A percentile compares a stretch with the other conserved stretches of the same genome.
Conservation (phyloP, 805 yeast genomes). For the Yarrowia sp. region DNA sequence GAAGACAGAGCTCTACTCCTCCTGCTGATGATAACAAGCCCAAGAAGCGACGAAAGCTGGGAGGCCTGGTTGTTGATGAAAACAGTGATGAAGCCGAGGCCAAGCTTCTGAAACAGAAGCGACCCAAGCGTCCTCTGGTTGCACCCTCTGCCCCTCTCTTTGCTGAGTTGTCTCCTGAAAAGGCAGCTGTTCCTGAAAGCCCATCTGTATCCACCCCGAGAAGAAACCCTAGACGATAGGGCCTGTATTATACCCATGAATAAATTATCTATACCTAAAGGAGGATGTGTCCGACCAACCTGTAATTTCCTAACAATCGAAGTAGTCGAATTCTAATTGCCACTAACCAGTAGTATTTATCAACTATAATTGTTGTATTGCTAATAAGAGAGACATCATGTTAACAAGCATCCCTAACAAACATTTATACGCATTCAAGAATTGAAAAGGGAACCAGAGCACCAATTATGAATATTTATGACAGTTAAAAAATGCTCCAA, state of each 20-base stretch:
- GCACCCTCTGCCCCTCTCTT: constrained; percentile 4
- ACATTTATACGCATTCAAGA: no score
- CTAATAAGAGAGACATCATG: no score
- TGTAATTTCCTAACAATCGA: no score
- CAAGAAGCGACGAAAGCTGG: constrained; percentile 21
- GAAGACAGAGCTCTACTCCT: constrained; percentile 17
- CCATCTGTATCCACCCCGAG: not conserved
- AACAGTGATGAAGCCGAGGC: constrained; percentile 3
- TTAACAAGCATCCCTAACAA: no score
- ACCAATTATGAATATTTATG: no score
- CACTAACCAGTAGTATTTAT: no score
- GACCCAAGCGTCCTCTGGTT: not conserved
- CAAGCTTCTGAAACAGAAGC: constrained; percentile 11
- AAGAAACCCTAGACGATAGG: constrained; percentile 13
- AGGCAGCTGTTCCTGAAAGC: not conserved
- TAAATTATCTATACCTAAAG: not conserved
- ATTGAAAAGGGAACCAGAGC: no score
- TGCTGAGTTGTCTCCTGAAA: constrained; percentile 12
- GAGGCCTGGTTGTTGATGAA: constrained; percentile 11
- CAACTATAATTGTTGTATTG: no score
- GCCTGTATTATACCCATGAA: not conserved
- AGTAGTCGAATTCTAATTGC: no score
- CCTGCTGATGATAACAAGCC: constrained; percentile 14
- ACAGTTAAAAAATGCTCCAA: no score
- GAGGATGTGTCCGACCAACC: no score